Percentiles rank a stretch among this genome's conserved stretches.
phyloP scores from a whole-genome alignment of 139 green algal species.

The Tetratostichococcus sp. region DNA sequence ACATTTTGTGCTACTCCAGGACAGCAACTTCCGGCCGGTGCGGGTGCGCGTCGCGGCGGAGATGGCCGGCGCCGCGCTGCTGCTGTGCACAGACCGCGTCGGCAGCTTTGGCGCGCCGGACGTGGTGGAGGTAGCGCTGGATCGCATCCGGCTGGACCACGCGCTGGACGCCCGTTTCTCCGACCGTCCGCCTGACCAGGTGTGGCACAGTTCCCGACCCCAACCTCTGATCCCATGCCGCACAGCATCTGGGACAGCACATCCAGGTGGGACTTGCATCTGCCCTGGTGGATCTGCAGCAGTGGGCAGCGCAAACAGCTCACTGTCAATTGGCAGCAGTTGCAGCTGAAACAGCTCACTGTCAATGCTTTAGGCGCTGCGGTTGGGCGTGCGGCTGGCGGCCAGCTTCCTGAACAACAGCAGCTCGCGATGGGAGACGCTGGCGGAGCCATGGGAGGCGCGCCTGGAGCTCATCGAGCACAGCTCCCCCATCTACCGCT shows the following conservation, averaged over 20 bases:
- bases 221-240: too few relatives aligned
- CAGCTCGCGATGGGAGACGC: conserved; percentile 66
- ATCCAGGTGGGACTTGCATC: too few relatives aligned
- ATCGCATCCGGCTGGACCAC: conserved; percentile 16
- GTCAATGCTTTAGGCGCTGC: conserved; percentile 8
- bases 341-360: too few relatives aligned
- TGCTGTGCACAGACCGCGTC: conserved; percentile 83
- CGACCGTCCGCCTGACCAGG: conserved; percentile 41
- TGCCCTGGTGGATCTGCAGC: too few relatives aligned
- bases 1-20: not conserved
- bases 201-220: too few relatives aligned
- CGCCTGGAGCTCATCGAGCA: conserved; percentile 44
- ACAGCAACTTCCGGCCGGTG: not conserved
- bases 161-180: conserved; percentile 26
- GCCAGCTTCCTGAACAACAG: conserved; percentile 74
- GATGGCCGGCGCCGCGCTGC: conserved; percentile 24
- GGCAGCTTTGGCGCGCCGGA: conserved; percentile 79
- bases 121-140: conserved; percentile 54
- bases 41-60: not conserved
- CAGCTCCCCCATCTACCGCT: conserved; percentile 46
- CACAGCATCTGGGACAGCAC: too few relatives aligned
- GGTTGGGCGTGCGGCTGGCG: conserved; percentile 30
- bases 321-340: too few relatives aligned
- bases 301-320: too few relatives aligned
- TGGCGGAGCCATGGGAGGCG: conserved; percentile 64